A percentile compares a stretch with the other conserved stretches of the same genome.
phyloP scores from a whole-genome alignment of 1,284 basidiomycete species.

The Tausonia pullulans region DNA sequence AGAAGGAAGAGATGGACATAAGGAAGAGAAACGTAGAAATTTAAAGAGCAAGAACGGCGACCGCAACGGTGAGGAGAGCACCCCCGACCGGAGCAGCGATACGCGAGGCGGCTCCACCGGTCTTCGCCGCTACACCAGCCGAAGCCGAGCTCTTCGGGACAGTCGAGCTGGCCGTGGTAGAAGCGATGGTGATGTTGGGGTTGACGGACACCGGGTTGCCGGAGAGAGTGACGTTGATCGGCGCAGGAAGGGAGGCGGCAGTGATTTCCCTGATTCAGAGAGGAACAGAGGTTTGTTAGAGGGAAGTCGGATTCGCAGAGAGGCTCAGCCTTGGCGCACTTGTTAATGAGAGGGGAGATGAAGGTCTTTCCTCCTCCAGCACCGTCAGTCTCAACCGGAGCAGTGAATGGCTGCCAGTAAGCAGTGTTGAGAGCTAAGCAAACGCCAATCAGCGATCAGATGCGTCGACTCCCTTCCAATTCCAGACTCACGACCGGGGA shows the following conservation, averaged over 20 bases:
- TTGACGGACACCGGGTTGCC: neutral
- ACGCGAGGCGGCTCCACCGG: too few relatives aligned
- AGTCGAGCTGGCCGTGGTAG: too few relatives aligned
- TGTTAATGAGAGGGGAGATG: conserved; percentile 22
- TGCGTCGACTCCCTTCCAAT: neutral
- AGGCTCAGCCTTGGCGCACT: too few relatives aligned
- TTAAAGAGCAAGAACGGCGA: too few relatives aligned
- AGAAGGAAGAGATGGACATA: too few relatives aligned
- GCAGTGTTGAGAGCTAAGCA: conserved; percentile 19
- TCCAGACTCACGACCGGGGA: conserved; percentile 21
- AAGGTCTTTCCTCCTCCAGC: conserved; percentile 28
- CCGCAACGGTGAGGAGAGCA: too few relatives aligned
- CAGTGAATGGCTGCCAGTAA: conserved; percentile 27
- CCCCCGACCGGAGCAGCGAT: too few relatives aligned
- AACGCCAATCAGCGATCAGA: neutral
- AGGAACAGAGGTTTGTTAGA: too few relatives aligned
- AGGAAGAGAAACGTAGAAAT: too few relatives aligned
- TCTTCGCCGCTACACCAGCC: too few relatives aligned
- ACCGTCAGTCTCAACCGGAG: conserved; percentile 27
- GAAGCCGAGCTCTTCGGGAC: too few relatives aligned
- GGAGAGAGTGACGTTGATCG: neutral
- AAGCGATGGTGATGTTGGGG: neutral
- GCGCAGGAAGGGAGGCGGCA: neutral
- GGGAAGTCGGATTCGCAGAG: too few relatives aligned
- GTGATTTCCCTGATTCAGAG: neutral